Evolutionary conservation across 768 basidiomycete species (phyloP).

Genomic region (Boletus fagicola): DNA sequence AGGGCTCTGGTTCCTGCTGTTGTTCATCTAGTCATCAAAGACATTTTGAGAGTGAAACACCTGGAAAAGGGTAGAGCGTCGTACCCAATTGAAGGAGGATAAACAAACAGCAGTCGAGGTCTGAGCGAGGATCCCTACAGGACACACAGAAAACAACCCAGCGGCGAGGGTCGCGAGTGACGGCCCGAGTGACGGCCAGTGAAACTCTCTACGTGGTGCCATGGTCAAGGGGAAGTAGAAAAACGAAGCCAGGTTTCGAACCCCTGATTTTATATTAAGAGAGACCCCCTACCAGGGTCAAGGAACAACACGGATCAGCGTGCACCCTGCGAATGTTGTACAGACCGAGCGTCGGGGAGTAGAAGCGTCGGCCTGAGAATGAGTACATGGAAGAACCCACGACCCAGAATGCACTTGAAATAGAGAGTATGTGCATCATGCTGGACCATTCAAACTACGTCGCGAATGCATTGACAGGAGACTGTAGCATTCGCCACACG

Average conservation of each 20-base stretch:
- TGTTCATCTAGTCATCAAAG: not conserved
- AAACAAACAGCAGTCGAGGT: not conserved
- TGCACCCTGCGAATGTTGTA: no score
- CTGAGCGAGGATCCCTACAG: not conserved
- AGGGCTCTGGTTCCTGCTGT: not conserved
- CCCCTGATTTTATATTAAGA: not conserved
- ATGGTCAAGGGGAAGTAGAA: not conserved
- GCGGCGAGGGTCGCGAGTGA: not conserved
- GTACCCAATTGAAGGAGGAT: not conserved
- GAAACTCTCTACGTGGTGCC: not conserved
- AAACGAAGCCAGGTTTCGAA: not conserved
- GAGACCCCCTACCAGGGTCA: no score
- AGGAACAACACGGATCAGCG: no score
- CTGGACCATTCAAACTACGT: no score
- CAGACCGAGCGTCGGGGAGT: no score
- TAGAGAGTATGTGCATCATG: no score
- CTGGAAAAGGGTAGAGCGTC: not conserved
- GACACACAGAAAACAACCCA: not conserved
- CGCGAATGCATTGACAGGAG: no score
- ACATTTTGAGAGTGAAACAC: not conserved
- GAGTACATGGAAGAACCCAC: no score
- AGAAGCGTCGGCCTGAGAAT: no score
- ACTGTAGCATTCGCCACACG: no score
- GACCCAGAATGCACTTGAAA: no score
- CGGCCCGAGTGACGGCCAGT: not conserved